Conservation (phyloP, 2,329 filamentous ascomycete genomes). For the Tolypocladium paradoxum region DNA sequence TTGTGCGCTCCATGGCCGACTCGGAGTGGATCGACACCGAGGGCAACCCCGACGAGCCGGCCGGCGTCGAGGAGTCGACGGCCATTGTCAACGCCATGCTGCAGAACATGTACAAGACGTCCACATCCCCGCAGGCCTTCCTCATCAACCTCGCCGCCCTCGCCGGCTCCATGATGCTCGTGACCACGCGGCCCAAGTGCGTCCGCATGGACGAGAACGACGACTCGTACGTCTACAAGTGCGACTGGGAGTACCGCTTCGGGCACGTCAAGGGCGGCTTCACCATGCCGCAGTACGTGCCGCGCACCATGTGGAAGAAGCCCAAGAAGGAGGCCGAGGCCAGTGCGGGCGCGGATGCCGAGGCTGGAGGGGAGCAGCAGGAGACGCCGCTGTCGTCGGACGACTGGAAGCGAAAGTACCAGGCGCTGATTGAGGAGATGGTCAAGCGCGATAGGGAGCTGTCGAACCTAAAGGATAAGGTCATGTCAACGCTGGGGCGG, state of each 20-base stretch:
- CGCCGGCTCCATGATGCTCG: conserved; percentile 40
- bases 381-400: conserved; percentile 18
- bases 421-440: conserved; percentile 47
- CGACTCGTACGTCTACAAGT: conserved; percentile 35
- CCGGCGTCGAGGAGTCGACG: conserved; percentile 39
- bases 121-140: conserved; percentile 42
- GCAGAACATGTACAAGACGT: conserved; percentile 38
- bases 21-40: conserved; percentile 41
- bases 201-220: conserved; percentile 32
- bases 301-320: conserved; percentile 30
- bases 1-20: conserved; percentile 38
- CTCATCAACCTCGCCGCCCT: conserved; percentile 49
- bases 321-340: conserved; percentile 10
- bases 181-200: conserved; percentile 28
- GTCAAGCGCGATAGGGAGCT: conserved; percentile 46
- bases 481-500: conserved; percentile 27
- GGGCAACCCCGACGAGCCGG: conserved; percentile 30
- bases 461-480: conserved; percentile 27
- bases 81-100: conserved; percentile 44
- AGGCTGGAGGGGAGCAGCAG: background rate
- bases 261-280: conserved; percentile 43
- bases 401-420: conserved; percentile 43
- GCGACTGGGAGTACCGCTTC: conserved; percentile 44
- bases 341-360: background rate
- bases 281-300: conserved; percentile 38